Evolutionary conservation across 108 stramenopile genomes (phyloP), one percentile per base, ranked within the genome.

Genomic region (Stephanodiscus minutulus): DNA sequence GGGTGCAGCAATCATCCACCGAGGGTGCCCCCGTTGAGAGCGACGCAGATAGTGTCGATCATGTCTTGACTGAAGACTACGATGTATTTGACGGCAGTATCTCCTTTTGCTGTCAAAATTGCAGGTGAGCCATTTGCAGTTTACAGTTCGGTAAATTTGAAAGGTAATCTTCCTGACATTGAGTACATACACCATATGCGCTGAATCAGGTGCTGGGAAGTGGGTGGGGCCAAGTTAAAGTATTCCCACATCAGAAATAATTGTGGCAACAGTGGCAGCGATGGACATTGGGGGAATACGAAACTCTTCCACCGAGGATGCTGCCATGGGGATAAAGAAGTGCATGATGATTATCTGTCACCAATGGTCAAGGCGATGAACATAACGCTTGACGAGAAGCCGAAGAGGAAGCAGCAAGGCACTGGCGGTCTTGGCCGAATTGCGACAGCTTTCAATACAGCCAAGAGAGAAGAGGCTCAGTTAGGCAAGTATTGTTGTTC

Each of bases 281-380:
- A 47, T 4, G 39, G 33, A n/a, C 20, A 25, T 15, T 15, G 49
- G 20, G 73, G 73, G 12, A 74, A 74, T 29, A 60, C 67, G 17
- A 6, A 61, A n/a, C 57, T 74, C 21, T 74, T 46, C n/a, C 73
- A 74, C 57, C 46, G 33, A 25, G 73, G 56, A 31, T 74, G 73
- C 66, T 74, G 73, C 37, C 73, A 73, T 49, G 64, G 64, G 3
- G 52, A 65, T 57, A 58, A 11, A 7, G 12, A 47, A 9, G 20
- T 20, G 21, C 5, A 29, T 5, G 62, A 49, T 13, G 62, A 72
- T 33, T 72, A 64, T 25, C 29, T 72, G 4, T 64, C 62, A 5
- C 71, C 71, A 13, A 72, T 72, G 71, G 35, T 41, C 52, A 29
- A 36, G 43, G 71, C 61, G 12, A 64, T 63, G 7, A 2, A 64